These are phyloP conservation scores for Podospora appendiculata DNA, from an alignment of 495 filamentous ascomycete genomes.

Conservation along the genomic window DNA sequence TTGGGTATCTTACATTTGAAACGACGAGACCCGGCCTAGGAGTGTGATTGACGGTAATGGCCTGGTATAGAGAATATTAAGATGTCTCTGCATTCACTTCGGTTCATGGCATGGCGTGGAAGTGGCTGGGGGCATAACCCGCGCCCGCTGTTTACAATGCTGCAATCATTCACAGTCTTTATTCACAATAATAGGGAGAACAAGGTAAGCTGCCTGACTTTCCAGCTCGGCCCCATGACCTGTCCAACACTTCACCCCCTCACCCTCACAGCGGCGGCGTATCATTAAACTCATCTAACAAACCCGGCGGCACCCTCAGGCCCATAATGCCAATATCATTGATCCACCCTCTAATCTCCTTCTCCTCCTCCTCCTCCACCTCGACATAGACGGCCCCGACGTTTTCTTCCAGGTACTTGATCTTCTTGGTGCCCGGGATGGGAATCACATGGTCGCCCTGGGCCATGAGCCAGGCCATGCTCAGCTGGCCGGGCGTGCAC, in stretches of 20 bases:
- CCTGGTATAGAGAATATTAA: no score
- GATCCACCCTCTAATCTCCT: slow-evolving; percentile 24
- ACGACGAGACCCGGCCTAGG: no score
- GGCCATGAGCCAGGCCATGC: slow-evolving; percentile 42
- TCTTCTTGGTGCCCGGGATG: slow-evolving; percentile 49
- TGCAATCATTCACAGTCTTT: no score
- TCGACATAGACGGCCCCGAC: slow-evolving; percentile 34
- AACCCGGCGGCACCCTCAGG: not conserved
- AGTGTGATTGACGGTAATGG: no score
- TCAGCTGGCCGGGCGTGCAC: slow-evolving; percentile 55
- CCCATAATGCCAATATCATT: not conserved
- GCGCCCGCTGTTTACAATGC: no score
- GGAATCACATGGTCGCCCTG: slow-evolving; percentile 47
- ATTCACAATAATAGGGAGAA: no score
- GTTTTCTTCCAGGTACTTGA: slow-evolving; percentile 52
- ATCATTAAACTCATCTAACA: not conserved
- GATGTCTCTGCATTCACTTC: no score
- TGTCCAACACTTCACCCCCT: not conserved
- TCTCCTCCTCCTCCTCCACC: slow-evolving; percentile 43
- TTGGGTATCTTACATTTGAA: no score
- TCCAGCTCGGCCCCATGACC: no score
- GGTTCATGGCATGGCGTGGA: no score
- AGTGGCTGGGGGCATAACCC: no score
- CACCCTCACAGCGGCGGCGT: not conserved
- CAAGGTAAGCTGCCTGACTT: no score